Percentiles rank a stretch among this genome's conserved stretches.
phyloP scores from a whole-genome alignment of 768 basidiomycete genomes.

The Phanerochaete sordida region DNA sequence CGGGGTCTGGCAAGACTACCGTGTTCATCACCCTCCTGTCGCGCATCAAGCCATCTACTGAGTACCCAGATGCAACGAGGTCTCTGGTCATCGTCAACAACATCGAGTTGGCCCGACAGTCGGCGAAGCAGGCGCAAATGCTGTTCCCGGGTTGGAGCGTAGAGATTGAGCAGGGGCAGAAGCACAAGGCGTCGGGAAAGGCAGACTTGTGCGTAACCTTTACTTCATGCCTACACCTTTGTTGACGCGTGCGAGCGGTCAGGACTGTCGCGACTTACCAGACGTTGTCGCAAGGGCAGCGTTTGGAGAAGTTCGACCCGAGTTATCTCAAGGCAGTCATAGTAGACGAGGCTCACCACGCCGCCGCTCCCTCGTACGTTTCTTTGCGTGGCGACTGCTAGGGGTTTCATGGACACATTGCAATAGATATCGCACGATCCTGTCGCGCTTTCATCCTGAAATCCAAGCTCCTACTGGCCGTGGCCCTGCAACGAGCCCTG shows the following conservation, averaged over 20 bases:
- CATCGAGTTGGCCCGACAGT: conserved; percentile 85
- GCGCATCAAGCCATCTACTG: conserved; percentile 45
- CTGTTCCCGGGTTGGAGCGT: conserved; percentile 73
- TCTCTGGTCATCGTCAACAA: conserved; percentile 87
- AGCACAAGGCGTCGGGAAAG: conserved; percentile 67
- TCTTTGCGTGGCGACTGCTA: neutral
- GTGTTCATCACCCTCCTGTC: conserved; percentile 85
- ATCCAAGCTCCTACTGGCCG: conserved; percentile 26
- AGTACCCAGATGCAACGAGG: conserved; percentile 43
- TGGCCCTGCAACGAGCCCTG: conserved; percentile 28
- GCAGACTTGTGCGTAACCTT: conserved; percentile 76
- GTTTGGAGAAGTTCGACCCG: conserved; percentile 76
- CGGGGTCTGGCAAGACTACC: conserved; percentile 86
- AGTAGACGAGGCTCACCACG: conserved; percentile 94
- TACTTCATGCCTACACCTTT: neutral
- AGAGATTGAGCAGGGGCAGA: conserved; percentile 88
- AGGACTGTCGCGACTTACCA: conserved; percentile 91
- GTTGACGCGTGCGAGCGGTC: neutral
- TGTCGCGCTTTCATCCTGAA: conserved; percentile 78
- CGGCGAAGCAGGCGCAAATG: conserved; percentile 64
- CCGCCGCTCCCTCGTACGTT: conserved; percentile 83
- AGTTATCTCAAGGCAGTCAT: conserved; percentile 67
- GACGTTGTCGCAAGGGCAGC: conserved; percentile 61
- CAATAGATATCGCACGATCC: conserved; percentile 70
- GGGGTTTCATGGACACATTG: conserved; percentile 9